Percentiles rank a stretch among this genome's conserved stretches.
phyloP scores from a whole-genome alignment of 139 green algal genomes.

The Coelastrella sp. region DNA sequence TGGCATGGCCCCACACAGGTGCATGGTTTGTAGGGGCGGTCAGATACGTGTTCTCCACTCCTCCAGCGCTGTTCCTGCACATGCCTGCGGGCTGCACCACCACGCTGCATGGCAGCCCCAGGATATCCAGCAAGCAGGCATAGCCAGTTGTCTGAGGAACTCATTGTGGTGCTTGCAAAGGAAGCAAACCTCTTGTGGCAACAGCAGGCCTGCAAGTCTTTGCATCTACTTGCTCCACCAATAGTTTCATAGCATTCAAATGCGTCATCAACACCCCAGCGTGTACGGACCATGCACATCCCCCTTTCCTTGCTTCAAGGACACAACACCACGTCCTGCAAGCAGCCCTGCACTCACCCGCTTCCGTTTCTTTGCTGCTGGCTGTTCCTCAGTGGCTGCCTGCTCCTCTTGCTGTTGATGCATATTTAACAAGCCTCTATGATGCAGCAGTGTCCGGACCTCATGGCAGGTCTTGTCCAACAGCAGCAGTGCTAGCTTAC shows the following conservation, averaged over 20 bases:
- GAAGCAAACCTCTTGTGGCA: no score
- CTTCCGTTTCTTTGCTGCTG: background rate
- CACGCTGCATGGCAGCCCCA: no score
- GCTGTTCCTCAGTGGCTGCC: background rate
- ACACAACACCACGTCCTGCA: background rate
- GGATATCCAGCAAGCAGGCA: no score
- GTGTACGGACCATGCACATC: no score
- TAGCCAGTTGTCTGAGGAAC: no score
- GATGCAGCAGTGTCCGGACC: background rate
- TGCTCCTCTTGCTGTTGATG: background rate
- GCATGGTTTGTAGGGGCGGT: conserved; percentile 55
- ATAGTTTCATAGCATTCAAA: no score
- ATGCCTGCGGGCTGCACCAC: background rate
- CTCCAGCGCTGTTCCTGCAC: background rate
- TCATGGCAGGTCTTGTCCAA: background rate
- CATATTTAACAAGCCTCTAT: background rate
- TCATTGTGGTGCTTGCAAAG: no score
- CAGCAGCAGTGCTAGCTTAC: conserved; percentile 27
- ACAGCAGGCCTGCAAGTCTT: no score
- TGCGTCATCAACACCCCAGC: no score
- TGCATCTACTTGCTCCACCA: background rate
- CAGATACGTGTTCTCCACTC: background rate
- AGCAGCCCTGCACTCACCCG: background rate
- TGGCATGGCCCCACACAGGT: conserved; percentile 52
- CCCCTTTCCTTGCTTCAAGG: no score